Evolutionary conservation across 2,329 filamentous ascomycete species (phyloP).

Genomic region (Pyricularia sp.): DNA sequence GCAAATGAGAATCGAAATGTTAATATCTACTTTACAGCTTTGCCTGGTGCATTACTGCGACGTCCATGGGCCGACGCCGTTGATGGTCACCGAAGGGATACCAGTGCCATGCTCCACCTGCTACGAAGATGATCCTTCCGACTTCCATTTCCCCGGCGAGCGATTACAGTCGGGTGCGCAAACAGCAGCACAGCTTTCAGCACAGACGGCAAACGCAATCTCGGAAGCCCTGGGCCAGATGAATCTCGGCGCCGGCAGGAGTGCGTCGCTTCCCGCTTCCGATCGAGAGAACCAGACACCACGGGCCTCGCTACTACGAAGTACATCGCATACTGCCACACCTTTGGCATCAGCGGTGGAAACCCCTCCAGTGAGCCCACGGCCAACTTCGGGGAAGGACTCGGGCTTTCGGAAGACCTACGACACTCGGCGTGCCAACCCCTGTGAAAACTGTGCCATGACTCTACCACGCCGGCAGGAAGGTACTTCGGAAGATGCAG

Average conservation of each 20-base stretch:
- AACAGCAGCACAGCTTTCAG: conserved; percentile 22
- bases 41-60: conserved; percentile 65
- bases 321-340: conserved; percentile 20
- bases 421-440: conserved; percentile 52
- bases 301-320: conserved; percentile 30
- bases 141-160: conserved; percentile 19
- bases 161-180: conserved; percentile 32
- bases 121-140: conserved; percentile 33
- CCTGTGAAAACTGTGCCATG: conserved; percentile 61
- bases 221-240: conserved; percentile 38
- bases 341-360: conserved; percentile 35
- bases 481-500: not conserved
- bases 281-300: conserved; percentile 34
- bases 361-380: conserved; percentile 49
- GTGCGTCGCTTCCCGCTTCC: conserved; percentile 31
- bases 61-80: conserved; percentile 57
- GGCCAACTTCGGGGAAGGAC: conserved; percentile 35
- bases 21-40: conserved; percentile 43
- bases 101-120: conserved; percentile 52
- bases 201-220: conserved; percentile 23
- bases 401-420: conserved; percentile 55
- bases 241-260: conserved; percentile 30
- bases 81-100: conserved; percentile 61
- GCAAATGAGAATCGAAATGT: conserved; percentile 17
- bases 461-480: conserved; percentile 46